Percentiles rank a stretch among this genome's conserved stretches.
phyloP scores from a whole-genome alignment of 2,329 filamentous ascomycete genomes.

The Hypomyces rosellus region DNA sequence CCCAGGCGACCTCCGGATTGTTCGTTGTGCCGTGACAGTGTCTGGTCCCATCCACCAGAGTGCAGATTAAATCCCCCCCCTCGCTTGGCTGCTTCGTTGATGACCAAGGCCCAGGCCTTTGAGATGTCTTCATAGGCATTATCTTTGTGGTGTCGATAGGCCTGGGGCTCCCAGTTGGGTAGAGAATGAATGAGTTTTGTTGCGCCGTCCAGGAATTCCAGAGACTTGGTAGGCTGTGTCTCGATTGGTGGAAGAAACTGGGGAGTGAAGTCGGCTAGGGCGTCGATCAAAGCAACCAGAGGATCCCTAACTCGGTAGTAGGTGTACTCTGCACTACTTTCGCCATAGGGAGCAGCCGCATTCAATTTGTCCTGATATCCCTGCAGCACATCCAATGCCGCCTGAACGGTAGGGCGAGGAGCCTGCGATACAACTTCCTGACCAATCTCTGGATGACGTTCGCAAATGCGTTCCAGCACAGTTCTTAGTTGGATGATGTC shows the following conservation, averaged over 20 bases:
- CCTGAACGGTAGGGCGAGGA: constrained; percentile 77
- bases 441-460: constrained; percentile 78
- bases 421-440: constrained; percentile 78
- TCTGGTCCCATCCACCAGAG: constrained; percentile 88
- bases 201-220: constrained; percentile 82
- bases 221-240: constrained; percentile 70
- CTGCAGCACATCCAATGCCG: constrained; percentile 71
- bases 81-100: constrained; percentile 84
- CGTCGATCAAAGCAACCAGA: constrained; percentile 74
- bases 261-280: constrained; percentile 87
- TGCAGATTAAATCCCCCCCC: constrained; percentile 86
- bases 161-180: constrained; percentile 83
- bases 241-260: constrained; percentile 93
- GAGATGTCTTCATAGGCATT: constrained; percentile 95
- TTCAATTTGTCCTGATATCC: constrained; percentile 76
- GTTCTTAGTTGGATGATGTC: constrained; percentile 77
- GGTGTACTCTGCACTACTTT: constrained; percentile 81
- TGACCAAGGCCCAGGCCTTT: constrained; percentile 85
- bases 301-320: constrained; percentile 88
- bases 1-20: constrained; percentile 76
- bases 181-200: constrained; percentile 86
- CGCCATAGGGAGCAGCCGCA: constrained; percentile 77
- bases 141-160: constrained; percentile 88
- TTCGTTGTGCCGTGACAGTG: constrained; percentile 79
- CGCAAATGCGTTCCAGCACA: constrained; percentile 85